phyloP scores from a whole-genome alignment of 2,329 filamentous ascomycete genomes.

The Ophiocordyceps australis region DNA sequence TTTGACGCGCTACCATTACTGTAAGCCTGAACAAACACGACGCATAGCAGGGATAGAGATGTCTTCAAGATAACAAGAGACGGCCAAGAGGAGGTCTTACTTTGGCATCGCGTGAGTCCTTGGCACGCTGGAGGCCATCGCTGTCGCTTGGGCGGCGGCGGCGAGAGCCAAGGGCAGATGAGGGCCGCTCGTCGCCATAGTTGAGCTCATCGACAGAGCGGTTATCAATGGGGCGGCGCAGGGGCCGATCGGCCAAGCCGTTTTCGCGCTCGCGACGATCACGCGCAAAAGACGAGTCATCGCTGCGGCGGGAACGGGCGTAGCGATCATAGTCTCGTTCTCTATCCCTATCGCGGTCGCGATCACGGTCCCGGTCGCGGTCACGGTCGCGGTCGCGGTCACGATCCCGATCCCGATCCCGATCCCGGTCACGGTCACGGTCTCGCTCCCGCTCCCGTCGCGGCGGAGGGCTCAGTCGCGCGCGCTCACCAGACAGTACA shows the following conservation, averaged over 20 bases:
- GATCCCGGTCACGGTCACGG: constrained; percentile 20
- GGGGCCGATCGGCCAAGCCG: constrained; percentile 74
- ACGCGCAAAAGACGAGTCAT: constrained; percentile 27
- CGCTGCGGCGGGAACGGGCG: constrained; percentile 7
- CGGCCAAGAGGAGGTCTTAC: constrained; percentile 16
- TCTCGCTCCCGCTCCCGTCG: constrained; percentile 23
- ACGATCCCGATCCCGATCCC: too few species aligned
- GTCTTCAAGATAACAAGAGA: background rate
- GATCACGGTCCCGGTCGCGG: constrained; percentile 6
- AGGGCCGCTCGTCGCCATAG: constrained; percentile 61
- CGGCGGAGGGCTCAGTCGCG: constrained; percentile 21
- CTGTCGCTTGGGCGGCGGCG: constrained; percentile 68
- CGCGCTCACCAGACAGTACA: constrained; percentile 33
- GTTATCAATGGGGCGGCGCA: constrained; percentile 61
- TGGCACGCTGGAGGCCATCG: constrained; percentile 45
- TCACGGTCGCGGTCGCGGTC: too few species aligned
- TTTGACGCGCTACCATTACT: constrained; percentile 29
- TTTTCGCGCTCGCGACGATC: constrained; percentile 79
- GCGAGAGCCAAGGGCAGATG: constrained; percentile 43
- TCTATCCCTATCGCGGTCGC: too few species aligned
- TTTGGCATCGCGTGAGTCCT: constrained; percentile 51
- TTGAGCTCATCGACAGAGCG: constrained; percentile 76
- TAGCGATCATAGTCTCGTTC: constrained; percentile 6
- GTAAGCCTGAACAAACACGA: constrained; percentile 8
- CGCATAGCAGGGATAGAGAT: background rate